Conservation (phyloP, 306 rosid genomes). For the Dryas alaskensis region DNA sequence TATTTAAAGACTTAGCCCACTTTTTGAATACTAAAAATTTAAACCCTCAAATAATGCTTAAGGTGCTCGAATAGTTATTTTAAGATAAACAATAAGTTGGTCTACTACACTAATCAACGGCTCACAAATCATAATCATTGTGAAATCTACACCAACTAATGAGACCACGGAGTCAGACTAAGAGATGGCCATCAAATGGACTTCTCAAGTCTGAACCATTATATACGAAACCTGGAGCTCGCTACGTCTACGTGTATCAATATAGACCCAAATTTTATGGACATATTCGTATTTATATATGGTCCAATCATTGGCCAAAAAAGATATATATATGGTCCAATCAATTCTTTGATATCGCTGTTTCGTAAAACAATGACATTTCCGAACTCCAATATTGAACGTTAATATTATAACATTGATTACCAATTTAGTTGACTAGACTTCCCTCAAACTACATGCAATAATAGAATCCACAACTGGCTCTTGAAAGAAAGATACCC, state of each 20-base stretch:
- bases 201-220: not conserved
- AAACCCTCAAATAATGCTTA: no score
- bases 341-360: not conserved
- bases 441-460: not conserved
- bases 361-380: not conserved
- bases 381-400: not conserved
- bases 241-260: conserved; percentile 8
- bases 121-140: no score
- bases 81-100: no score
- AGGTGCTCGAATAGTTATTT: no score
- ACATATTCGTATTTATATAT: not conserved
- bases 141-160: no score
- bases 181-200: not conserved
- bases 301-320: not conserved
- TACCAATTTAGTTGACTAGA: not conserved
- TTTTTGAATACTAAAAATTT: no score
- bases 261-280: not conserved
- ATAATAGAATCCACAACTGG: not conserved
- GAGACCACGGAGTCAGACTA: not conserved
- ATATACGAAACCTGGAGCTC: not conserved
- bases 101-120: no score
- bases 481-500: not conserved
- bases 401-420: not conserved
- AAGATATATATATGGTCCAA: not conserved
- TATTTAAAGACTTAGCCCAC: no score